A percentile compares a stretch with the other conserved stretches of the same genome.
Conservation (phyloP, 2,329 filamentous ascomycete species). For the Microdochium trichocladiopsis region DNA sequence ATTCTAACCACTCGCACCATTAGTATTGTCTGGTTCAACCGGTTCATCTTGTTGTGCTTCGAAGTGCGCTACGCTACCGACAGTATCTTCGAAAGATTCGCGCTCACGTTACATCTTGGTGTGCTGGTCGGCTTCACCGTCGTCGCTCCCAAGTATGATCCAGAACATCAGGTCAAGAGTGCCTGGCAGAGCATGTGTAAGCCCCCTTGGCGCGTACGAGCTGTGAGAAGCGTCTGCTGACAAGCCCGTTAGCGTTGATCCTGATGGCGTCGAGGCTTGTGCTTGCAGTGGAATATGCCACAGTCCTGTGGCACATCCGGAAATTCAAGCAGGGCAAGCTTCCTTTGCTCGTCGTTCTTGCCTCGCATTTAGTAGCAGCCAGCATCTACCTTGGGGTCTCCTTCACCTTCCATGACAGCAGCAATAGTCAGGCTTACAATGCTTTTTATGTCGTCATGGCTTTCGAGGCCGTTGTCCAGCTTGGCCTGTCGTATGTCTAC, state of each 20-base stretch:
- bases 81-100: constrained; percentile 53
- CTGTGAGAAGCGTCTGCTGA: too few relatives aligned
- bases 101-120: constrained; percentile 51
- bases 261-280: constrained; percentile 43
- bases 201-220: too few relatives aligned
- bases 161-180: constrained; percentile 20
- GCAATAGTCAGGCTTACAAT: constrained; percentile 23
- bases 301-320: constrained; percentile 32
- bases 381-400: constrained; percentile 31
- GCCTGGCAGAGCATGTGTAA: constrained; percentile 30
- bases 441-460: constrained; percentile 46
- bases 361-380: constrained; percentile 23
- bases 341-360: constrained; percentile 24
- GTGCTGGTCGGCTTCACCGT: constrained; percentile 58
- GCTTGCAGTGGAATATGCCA: constrained; percentile 44
- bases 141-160: constrained; percentile 38
- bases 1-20: too few relatives aligned
- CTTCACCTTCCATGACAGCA: constrained; percentile 23
- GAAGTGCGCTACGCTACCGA: constrained; percentile 60
- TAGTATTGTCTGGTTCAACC: constrained; percentile 53
- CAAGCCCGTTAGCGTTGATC: constrained; percentile 25
- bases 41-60: constrained; percentile 55
- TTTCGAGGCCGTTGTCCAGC: constrained; percentile 41
- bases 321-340: constrained; percentile 25
- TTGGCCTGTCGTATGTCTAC: constrained; percentile 45